Evolutionary conservation across 768 basidiomycete genomes (phyloP).

Genomic region (Postia placenta): DNA sequence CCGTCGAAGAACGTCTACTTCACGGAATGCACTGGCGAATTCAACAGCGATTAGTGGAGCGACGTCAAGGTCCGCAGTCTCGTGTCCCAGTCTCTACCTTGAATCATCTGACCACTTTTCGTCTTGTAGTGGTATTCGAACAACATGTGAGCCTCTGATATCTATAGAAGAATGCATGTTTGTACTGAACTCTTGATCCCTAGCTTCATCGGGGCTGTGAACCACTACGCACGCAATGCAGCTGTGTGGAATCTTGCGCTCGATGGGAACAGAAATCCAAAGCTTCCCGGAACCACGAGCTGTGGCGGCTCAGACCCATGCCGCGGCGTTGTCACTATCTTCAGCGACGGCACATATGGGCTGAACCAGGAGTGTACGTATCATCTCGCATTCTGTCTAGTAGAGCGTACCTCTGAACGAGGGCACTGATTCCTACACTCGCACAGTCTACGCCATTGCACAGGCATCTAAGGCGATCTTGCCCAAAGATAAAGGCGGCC

Average conservation of each 20-base stretch:
- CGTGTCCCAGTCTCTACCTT: not conserved
- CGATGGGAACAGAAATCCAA: constrained; percentile 55
- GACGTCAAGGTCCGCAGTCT: constrained; percentile 57
- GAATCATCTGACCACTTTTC: not conserved
- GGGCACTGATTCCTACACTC: too few relatives aligned
- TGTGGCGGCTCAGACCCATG: constrained; percentile 57
- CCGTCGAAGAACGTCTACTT: constrained; percentile 54
- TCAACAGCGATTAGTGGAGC: constrained; percentile 72
- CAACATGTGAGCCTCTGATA: constrained; percentile 44
- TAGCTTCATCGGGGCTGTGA: constrained; percentile 36
- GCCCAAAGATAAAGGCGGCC: constrained; percentile 62
- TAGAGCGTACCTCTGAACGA: too few relatives aligned
- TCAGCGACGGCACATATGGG: constrained; percentile 53
- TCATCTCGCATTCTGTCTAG: not conserved
- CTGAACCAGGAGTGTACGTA: constrained; percentile 68
- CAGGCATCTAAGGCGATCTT: constrained; percentile 70
- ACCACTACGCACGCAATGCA: constrained; percentile 36
- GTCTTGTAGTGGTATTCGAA: constrained; percentile 57
- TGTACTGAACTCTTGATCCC: too few relatives aligned
- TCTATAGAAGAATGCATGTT: constrained; percentile 16
- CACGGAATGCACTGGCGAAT: constrained; percentile 60
- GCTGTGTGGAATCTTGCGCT: constrained; percentile 77
- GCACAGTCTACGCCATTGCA: constrained; percentile 66
- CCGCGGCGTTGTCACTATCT: constrained; percentile 60
- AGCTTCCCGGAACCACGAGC: constrained; percentile 56